These are phyloP conservation scores for Candida sp. DNA, from an alignment of 1,139 yeast genomes.

Conservation along the genomic window DNA sequence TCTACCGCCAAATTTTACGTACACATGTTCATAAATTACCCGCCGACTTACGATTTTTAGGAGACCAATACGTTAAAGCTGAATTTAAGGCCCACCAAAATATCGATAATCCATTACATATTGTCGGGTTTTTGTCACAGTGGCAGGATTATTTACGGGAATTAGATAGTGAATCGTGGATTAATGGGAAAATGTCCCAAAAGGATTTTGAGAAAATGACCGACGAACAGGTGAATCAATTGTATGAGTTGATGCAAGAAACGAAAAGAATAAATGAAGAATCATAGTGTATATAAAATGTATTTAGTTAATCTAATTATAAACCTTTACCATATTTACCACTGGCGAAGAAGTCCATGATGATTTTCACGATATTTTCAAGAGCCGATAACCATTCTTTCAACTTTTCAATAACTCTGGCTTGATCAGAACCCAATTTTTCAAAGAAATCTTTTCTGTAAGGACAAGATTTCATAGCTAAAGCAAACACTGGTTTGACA, in stretches of 20 bases:
- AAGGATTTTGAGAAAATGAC: slow-evolving; percentile 76
- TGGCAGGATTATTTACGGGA: slow-evolving; percentile 89
- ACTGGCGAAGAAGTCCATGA: slow-evolving; percentile 69
- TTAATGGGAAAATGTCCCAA: slow-evolving; percentile 60
- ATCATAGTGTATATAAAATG: background rate
- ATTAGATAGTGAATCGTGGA: slow-evolving; percentile 79
- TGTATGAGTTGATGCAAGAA: slow-evolving; percentile 46
- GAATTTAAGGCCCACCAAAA: slow-evolving; percentile 87
- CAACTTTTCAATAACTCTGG: slow-evolving; percentile 62
- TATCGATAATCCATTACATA: slow-evolving; percentile 86
- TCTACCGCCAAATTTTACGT: slow-evolving; percentile 74
- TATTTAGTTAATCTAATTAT: slow-evolving; percentile 25
- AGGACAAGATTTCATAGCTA: slow-evolving; percentile 96
- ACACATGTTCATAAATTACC: slow-evolving; percentile 72
- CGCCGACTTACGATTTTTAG: slow-evolving; percentile 66
- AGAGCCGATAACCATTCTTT: slow-evolving; percentile 73
- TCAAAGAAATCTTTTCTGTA: slow-evolving; percentile 82
- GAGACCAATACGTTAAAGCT: slow-evolving; percentile 84
- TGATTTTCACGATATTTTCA: slow-evolving; percentile 68
- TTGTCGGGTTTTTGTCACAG: slow-evolving; percentile 86
- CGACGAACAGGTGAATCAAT: slow-evolving; percentile 89
- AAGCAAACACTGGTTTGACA: slow-evolving; percentile 81
- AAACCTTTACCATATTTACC: slow-evolving; percentile 92
- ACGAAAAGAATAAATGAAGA: slow-evolving; percentile 42
- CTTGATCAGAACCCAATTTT: slow-evolving; percentile 73